Conservation (phyloP, 768 basidiomycete species). For the Postia placenta region DNA sequence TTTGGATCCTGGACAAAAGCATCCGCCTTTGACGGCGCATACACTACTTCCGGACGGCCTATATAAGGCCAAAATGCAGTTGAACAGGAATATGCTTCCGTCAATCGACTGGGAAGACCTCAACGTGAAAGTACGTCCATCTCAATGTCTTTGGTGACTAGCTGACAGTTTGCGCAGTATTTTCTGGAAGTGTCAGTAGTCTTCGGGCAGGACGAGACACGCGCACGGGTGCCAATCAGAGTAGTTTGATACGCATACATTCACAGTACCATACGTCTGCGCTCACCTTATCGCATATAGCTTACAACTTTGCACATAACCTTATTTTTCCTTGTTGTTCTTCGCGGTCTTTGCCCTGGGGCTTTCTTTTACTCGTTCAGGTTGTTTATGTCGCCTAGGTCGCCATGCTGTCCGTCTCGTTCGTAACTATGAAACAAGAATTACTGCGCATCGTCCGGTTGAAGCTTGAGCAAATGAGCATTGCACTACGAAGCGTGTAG, state of each 20-base stretch:
- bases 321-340: too few species aligned
- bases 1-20: constrained; percentile 29
- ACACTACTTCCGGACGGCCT: constrained; percentile 61
- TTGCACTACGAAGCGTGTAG: too few species aligned
- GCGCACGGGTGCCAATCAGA: constrained; percentile 56
- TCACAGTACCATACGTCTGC: too few species aligned
- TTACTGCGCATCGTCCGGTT: too few species aligned
- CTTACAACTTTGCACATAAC: too few species aligned
- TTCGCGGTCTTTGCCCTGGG: too few species aligned
- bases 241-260: constrained; percentile 49
- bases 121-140: constrained; percentile 52
- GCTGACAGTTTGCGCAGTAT: constrained; percentile 39
- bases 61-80: constrained; percentile 49
- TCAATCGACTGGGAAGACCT: constrained; percentile 63
- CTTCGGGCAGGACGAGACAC: constrained; percentile 54
- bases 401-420: too few species aligned
- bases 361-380: too few species aligned
- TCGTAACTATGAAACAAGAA: too few species aligned
- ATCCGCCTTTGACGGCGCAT: constrained; percentile 41
- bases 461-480: too few species aligned
- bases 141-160: neutral
- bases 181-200: constrained; percentile 68
- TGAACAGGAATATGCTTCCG: constrained; percentile 57
- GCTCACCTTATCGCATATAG: too few species aligned
- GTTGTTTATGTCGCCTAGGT: too few species aligned